Evolutionary conservation across 306 rosid species (phyloP).

Genomic region (Rosa lucieae): DNA sequence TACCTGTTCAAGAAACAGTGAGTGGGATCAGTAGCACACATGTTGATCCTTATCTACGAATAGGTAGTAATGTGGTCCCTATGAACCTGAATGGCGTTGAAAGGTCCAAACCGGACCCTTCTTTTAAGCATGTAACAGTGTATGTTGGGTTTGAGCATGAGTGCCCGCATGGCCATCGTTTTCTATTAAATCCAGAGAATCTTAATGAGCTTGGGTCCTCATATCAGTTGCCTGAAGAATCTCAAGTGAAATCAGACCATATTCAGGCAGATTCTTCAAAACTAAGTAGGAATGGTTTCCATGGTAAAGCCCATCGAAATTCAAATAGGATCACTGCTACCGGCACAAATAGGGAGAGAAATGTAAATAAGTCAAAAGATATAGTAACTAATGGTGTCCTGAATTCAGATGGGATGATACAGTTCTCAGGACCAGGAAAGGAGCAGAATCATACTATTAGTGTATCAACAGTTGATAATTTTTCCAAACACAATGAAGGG

Average conservation of each 20-base stretch:
- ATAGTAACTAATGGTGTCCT: conserved; percentile 42
- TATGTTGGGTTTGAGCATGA: conserved; percentile 95
- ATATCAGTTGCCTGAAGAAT: conserved; percentile 57
- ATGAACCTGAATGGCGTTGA: conserved; percentile 54
- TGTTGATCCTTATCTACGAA: conserved; percentile 55
- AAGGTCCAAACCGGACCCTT: conserved; percentile 41
- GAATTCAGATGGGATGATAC: conserved; percentile 34
- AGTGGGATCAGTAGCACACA: conserved; percentile 32
- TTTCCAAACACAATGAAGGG: conserved; percentile 45
- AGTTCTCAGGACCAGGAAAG: conserved; percentile 36
- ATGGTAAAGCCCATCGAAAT: conserved; percentile 51
- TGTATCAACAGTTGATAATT: conserved; percentile 36
- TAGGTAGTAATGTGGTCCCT: conserved; percentile 80
- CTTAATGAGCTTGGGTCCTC: conserved; percentile 65
- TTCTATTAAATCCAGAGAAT: conserved; percentile 70
- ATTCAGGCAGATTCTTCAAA: conserved; percentile 43
- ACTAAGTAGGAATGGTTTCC: conserved; percentile 47
- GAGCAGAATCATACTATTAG: conserved; percentile 43
- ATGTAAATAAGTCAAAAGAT: conserved; percentile 48
- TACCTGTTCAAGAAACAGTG: conserved; percentile 35
- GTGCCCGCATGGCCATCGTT: conserved; percentile 93
- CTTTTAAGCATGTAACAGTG: conserved; percentile 43
- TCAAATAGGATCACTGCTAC: conserved; percentile 47
- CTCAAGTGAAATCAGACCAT: conserved; percentile 45
- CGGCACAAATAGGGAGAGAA: conserved; percentile 49